These are phyloP conservation scores for Sporothrix luriei DNA, from an alignment of 2,329 filamentous ascomycete genomes.

Conservation along the genomic window DNA sequence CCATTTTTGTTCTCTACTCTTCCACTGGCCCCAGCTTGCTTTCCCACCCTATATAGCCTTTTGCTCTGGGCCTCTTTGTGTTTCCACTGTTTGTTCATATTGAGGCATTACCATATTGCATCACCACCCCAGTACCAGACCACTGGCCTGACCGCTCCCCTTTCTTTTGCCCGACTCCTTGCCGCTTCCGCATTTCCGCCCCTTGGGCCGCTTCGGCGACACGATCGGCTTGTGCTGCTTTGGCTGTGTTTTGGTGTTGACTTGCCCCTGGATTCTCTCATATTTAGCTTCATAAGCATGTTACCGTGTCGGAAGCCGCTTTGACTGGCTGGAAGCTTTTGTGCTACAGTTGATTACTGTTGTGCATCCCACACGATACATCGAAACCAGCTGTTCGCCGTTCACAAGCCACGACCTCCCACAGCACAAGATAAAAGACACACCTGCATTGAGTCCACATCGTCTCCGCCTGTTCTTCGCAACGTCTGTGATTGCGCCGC, in stretches of 20 bases:
- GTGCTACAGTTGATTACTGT: neutral
- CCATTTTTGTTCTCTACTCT: neutral
- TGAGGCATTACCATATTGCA: neutral
- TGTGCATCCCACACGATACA: conserved; percentile 8
- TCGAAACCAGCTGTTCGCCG: neutral
- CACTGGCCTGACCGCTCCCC: neutral
- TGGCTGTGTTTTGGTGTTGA: neutral
- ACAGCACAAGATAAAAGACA: neutral
- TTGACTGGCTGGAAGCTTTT: conserved; percentile 7
- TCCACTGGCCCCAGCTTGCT: neutral
- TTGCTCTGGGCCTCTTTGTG: neutral
- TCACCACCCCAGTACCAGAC: neutral
- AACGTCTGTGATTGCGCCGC: neutral
- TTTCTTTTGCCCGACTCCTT: conserved; percentile 21
- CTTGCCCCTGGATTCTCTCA: neutral
- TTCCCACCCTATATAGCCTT: neutral
- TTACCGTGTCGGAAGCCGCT: neutral
- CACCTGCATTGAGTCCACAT: neutral
- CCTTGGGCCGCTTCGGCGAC: conserved; percentile 22
- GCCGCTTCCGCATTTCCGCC: conserved; percentile 20
- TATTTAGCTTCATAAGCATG: conserved; percentile 4
- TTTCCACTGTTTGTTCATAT: neutral
- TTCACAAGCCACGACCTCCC: neutral
- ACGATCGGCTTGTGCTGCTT: conserved; percentile 17
- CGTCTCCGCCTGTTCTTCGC: neutral